Conservation (phyloP, 2,329 filamentous ascomycete genomes). For the Domatiomyces catenatus region DNA sequence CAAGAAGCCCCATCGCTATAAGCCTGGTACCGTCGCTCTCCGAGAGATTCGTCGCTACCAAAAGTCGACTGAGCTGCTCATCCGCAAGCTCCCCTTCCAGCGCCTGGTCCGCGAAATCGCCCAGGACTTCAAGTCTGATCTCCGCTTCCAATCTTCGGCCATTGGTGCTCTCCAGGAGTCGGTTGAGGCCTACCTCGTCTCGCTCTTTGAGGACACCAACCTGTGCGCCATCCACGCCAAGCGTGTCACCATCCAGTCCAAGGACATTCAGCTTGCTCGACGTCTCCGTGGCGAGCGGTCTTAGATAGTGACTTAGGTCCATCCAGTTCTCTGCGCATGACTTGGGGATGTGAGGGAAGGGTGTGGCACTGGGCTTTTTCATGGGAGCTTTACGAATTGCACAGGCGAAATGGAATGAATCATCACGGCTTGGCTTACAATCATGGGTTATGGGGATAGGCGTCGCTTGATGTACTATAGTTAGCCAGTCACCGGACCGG, state of each 20-base stretch:
- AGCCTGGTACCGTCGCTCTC: constrained; percentile 89
- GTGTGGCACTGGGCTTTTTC: constrained; percentile 4
- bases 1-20: constrained; percentile 87
- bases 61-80: constrained; percentile 88
- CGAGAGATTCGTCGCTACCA: constrained; percentile 98
- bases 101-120: constrained; percentile 94
- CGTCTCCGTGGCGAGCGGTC: constrained; percentile 89
- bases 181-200: constrained; percentile 96
- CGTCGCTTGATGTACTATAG: constrained; percentile 15
- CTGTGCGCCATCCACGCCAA: constrained; percentile 97
- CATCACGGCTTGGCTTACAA: constrained; percentile 13
- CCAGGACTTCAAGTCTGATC: constrained; percentile 86
- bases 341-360: constrained; percentile 8
- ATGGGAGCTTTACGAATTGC: constrained; percentile 14
- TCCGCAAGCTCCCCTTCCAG: constrained; percentile 96
- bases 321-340: constrained; percentile 4
- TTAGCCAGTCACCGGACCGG: constrained; percentile 10
- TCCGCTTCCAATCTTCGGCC: constrained; percentile 95
- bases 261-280: constrained; percentile 93
- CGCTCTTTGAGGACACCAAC: constrained; percentile 96
- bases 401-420: constrained; percentile 14
- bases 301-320: constrained; percentile 32
- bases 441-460: constrained; percentile 11
- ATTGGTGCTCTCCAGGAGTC: constrained; percentile 97
- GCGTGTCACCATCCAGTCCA: constrained; percentile 87